These are phyloP conservation scores for Cichorium intybus DNA, from an alignment of 140 eudicot genomes.

Conservation along the genomic window DNA sequence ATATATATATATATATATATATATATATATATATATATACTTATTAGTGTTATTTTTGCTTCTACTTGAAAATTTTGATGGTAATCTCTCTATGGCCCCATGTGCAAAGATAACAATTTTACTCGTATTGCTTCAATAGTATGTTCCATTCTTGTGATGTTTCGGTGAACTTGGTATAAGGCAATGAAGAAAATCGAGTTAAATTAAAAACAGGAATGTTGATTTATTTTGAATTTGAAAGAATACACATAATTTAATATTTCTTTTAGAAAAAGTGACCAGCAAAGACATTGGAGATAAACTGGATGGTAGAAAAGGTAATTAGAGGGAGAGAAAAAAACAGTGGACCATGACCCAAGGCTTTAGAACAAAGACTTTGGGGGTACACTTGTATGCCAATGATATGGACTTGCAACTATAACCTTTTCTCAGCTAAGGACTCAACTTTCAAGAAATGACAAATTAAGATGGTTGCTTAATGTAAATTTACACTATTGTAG, in stretches of 20 bases:
- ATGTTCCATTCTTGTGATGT: neutral
- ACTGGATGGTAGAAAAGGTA: conserved; percentile 18
- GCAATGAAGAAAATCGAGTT: no score
- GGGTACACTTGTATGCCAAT: conserved; percentile 33
- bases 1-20: no score
- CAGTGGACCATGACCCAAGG: conserved; percentile 24
- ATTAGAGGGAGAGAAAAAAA: conserved; percentile 13
- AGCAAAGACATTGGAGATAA: conserved; percentile 41
- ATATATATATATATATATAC: no score
- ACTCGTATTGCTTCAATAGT: no score
- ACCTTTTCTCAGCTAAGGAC: conserved; percentile 12
- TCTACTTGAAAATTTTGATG: no score
- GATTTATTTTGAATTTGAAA: neutral
- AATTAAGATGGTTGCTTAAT: neutral
- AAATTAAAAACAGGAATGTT: no score
- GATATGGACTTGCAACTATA: conserved; percentile 38
- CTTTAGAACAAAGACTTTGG: conserved; percentile 29
- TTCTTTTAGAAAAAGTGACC: conserved; percentile 9
- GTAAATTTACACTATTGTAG: neutral
- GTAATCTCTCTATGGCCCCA: no score
- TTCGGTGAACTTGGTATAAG: no score
- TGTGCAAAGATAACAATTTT: no score
- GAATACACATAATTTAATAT: neutral
- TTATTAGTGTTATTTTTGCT: no score
- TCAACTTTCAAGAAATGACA: neutral